Conservation (phyloP, 225 moss, liverwort and hornwort genomes). For the Antitrichia curtipendula region DNA sequence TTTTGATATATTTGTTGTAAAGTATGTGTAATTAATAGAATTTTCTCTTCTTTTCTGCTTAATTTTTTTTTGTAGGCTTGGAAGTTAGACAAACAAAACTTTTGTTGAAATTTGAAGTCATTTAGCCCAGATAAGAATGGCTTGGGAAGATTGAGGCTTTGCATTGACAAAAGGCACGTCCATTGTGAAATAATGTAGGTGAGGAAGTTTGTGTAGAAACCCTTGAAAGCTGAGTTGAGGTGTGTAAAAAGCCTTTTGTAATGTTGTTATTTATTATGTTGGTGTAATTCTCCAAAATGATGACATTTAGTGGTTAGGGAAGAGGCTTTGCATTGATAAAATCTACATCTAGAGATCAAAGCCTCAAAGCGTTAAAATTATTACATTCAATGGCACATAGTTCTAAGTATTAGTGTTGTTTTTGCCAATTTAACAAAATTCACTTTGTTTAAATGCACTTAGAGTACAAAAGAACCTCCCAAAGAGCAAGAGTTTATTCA, state of each 20-base stretch:
- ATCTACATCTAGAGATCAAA: too few relatives aligned
- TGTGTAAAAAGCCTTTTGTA: neutral
- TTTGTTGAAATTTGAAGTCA: neutral
- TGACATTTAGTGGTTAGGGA: neutral
- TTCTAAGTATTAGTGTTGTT: neutral
- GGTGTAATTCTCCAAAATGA: fast-evolving
- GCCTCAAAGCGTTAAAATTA: neutral
- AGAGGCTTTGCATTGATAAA: neutral
- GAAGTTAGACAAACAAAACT: neutral
- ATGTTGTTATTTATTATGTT: neutral
- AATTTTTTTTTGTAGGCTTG: neutral
- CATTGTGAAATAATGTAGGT: neutral
- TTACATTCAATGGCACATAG: too few relatives aligned
- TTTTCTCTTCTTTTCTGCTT: too few relatives aligned
- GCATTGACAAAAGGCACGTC: neutral
- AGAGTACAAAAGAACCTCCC: fast-evolving
- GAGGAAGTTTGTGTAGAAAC: neutral
- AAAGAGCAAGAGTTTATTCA: neutral
- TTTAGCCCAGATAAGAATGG: neutral
- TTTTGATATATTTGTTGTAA: neutral
- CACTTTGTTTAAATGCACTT: neutral
- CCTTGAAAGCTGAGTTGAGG: fast-evolving
- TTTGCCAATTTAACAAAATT: too few relatives aligned
- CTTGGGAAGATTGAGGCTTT: neutral
- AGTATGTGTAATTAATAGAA: too few relatives aligned